Evolutionary conservation across 2,329 filamentous ascomycete species (phyloP).

Genomic region (Verticillium nubilum): DNA sequence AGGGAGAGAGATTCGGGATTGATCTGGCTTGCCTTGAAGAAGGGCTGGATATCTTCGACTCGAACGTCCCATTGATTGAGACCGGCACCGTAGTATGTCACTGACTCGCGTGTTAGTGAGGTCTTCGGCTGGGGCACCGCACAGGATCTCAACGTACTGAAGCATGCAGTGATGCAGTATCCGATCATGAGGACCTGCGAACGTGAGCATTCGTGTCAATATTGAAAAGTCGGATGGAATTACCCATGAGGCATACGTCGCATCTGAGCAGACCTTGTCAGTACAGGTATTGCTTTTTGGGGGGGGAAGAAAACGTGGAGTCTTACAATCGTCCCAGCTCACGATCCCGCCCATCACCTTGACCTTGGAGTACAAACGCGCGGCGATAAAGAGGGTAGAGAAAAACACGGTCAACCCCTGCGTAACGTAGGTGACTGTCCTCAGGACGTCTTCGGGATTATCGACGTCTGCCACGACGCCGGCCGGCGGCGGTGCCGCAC

Average conservation of each 20-base stretch:
- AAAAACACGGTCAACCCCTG: slow-evolving; percentile 20
- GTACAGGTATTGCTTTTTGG: background rate
- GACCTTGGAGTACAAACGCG: slow-evolving; percentile 19
- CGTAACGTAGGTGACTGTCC: slow-evolving; percentile 19
- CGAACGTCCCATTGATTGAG: slow-evolving; percentile 26
- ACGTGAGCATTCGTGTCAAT: background rate
- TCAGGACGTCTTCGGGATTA: slow-evolving; percentile 19
- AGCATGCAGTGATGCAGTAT: slow-evolving; percentile 18
- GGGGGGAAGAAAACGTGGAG: background rate
- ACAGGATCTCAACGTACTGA: slow-evolving; percentile 13
- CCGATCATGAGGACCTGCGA: slow-evolving; percentile 20
- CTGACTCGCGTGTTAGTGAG: slow-evolving; percentile 4
- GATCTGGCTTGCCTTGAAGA: slow-evolving; percentile 23
- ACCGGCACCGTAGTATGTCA: slow-evolving; percentile 26
- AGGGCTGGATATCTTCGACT: slow-evolving; percentile 20
- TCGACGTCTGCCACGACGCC: slow-evolving; percentile 18
- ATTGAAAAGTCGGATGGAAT: background rate
- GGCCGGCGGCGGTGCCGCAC: slow-evolving; percentile 15
- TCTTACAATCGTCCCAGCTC: slow-evolving; percentile 21
- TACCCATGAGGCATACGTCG: slow-evolving; percentile 7
- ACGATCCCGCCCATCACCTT: slow-evolving; percentile 11
- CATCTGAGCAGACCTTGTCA: background rate
- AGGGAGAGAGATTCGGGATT: background rate
- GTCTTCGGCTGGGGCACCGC: background rate
- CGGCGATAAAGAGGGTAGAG: slow-evolving; percentile 17